Evolutionary conservation across 805 yeast species (phyloP).

Genomic region (Kodamaea nitidulidarum): DNA sequence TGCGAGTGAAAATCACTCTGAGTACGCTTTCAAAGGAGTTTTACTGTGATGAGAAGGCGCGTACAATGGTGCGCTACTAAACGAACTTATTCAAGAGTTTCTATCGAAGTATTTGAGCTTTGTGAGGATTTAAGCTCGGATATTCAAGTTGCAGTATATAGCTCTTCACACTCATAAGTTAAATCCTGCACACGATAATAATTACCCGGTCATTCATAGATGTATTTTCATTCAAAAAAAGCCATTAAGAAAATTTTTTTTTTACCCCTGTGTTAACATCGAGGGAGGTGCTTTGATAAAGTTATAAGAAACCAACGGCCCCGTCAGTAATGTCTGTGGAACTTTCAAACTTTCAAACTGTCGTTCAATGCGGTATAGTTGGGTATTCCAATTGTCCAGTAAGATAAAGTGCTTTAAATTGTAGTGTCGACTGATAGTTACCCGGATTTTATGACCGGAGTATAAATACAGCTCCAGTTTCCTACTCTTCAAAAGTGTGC

Average conservation of each 20-base stretch:
- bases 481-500: constrained; percentile 10
- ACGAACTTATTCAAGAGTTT: not conserved
- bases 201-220: constrained; percentile 2
- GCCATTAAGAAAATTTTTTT: not conserved
- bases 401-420: no score
- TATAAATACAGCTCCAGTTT: constrained; percentile 22
- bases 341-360: no score
- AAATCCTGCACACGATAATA: constrained; percentile 1
- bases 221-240: not conserved
- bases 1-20: not conserved
- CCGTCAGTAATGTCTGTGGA: no score
- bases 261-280: not conserved
- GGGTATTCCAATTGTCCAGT: no score
- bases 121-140: not conserved
- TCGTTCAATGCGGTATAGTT: no score
- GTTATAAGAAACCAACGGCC: no score
- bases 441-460: constrained; percentile 19
- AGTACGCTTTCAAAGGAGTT: not conserved
- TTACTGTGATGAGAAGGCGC: no score
- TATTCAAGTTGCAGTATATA: not conserved
- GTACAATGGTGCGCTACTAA: not conserved
- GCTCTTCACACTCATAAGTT: not conserved
- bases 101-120: no score
- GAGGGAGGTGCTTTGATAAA: not conserved
- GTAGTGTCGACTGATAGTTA: constrained; percentile 12